These are phyloP conservation scores for Posidonia oceanica DNA, from an alignment of 116 monocot genomes.

Conservation along the genomic window DNA sequence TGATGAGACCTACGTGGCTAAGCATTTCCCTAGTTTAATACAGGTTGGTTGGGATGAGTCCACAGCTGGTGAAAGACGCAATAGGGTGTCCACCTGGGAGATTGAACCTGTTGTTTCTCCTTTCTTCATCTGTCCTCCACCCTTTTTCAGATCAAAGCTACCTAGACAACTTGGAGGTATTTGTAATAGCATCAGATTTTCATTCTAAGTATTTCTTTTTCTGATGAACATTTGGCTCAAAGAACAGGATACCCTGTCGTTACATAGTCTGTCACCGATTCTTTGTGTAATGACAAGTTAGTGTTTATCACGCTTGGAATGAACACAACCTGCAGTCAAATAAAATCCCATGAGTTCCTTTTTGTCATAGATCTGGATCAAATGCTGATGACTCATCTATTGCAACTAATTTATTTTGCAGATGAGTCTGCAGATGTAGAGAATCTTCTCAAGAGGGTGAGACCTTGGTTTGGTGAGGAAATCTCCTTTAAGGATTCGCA, in stretches of 20 bases:
- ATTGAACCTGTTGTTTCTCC: conserved; percentile 77
- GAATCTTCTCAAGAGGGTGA: conserved; percentile 59
- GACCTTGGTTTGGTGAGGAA: conserved; percentile 85
- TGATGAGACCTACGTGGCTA: not conserved
- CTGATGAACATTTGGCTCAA: not conserved
- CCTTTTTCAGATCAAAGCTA: conserved; percentile 63
- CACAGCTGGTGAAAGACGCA: conserved; percentile 66
- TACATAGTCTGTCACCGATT: too few species aligned
- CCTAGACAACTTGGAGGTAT: conserved; percentile 48
- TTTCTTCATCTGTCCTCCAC: conserved; percentile 70
- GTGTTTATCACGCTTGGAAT: too few species aligned
- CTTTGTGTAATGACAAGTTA: too few species aligned
- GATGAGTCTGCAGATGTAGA: conserved; percentile 74
- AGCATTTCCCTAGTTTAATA: not conserved
- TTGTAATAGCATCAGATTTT: not conserved
- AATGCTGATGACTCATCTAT: not conserved
- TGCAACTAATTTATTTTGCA: conserved; percentile 15
- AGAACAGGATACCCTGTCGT: too few species aligned
- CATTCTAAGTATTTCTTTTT: not conserved
- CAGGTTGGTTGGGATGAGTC: conserved; percentile 93
- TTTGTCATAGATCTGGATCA: too few species aligned
- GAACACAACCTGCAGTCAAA: not conserved
- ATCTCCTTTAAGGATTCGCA: conserved; percentile 56
- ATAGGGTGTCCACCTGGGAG: conserved; percentile 79
- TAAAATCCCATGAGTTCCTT: not conserved